Evolutionary conservation across 2,329 filamentous ascomycete genomes (phyloP).

Genomic region (Colletotrichum viniferum): DNA sequence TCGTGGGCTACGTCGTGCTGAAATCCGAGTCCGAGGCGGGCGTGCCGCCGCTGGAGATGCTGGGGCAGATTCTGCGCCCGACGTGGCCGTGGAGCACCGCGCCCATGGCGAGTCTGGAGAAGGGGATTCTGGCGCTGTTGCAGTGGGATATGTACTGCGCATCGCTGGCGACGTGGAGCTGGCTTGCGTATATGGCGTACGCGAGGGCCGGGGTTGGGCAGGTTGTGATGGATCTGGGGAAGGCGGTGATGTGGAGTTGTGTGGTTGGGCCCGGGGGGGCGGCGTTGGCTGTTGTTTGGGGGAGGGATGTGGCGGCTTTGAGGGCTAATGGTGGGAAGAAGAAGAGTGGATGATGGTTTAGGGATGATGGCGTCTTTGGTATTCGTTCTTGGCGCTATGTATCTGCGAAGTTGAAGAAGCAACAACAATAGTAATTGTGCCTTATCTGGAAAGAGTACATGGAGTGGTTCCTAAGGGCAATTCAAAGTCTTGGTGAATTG

Average conservation of each 20-base stretch:
- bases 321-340: background rate
- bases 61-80: constrained; percentile 14
- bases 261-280: constrained; percentile 24
- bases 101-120: constrained; percentile 11
- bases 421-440: no score
- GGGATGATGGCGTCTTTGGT: no score
- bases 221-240: background rate
- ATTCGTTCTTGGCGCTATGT: no score
- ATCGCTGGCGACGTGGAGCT: background rate
- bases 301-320: constrained; percentile 16
- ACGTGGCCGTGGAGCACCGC: background rate
- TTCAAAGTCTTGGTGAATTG: no score
- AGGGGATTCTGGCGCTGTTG: constrained; percentile 17
- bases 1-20: constrained; percentile 2
- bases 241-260: background rate
- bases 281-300: constrained; percentile 24
- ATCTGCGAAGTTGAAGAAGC: no score
- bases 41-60: background rate
- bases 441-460: no score
- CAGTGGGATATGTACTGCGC: constrained; percentile 29
- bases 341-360: background rate
- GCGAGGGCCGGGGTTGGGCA: background rate
- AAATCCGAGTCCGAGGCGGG: background rate
- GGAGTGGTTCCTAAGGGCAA: no score
- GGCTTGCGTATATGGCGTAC: constrained; percentile 19